Evolutionary conservation across 2,329 filamentous ascomycete species (phyloP), one percentile per base, ranked within the genome.

Genomic region (Cyphellophora attinorum): DNA sequence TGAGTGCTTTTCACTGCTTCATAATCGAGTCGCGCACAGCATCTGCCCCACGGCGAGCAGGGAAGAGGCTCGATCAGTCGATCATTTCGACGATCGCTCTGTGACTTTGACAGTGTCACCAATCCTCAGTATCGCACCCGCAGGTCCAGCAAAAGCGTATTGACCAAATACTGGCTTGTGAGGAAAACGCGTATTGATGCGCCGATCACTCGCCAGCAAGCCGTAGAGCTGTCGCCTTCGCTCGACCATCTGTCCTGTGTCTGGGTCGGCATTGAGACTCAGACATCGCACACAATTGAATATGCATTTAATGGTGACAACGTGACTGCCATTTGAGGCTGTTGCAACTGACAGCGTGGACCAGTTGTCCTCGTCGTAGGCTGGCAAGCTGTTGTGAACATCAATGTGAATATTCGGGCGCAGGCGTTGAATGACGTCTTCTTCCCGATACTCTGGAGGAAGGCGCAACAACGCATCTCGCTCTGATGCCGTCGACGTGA

Each of bases 131-230:
- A 47, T 40, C 18, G 44, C 44, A 29, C 44, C 44, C 3, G 44
- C 44, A n/a, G 44, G 44, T 3, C 44, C 44, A 5, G 42, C 44
- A 19, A 47, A 47, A 16, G 39, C 44, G 29, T 47, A 47, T 29
- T 47, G 44, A n/a, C 44, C 44, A 25, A 47, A 47, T 11, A 47
- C 44, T 13, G 44, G 44, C 27, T 47, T 47, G 23, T 47, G 44
- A 32, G 44, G 44, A 34, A 47, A 47, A 31, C 44, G 44, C 34
- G 44, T 40, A 30, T 47, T 47, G 17, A 47, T 42, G 29, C 44
- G 37, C 19, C 44, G 34, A 29, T 47, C 44, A 16, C 34, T 45
- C 5, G 44, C 44, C 29, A 47, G 25, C 12, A 45, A 27, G 17
- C 44, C 44, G 29, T 47, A 47, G n/a, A 47, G 38, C 31, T 47